phyloP scores from a whole-genome alignment of 2,329 filamentous ascomycete species.

The Clonostachys sp. region DNA sequence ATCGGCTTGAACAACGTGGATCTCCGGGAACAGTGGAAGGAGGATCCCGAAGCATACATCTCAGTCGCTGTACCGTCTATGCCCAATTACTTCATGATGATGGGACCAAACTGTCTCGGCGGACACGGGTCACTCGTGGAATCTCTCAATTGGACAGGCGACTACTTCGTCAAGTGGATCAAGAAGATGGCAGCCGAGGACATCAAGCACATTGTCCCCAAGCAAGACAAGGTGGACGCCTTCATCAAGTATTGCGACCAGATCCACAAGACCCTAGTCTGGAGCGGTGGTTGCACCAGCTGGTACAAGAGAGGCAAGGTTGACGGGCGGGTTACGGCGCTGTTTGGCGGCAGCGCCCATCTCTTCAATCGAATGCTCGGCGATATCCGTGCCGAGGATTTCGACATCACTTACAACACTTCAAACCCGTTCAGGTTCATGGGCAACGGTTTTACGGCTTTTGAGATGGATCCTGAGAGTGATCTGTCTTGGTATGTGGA shows the following conservation, averaged over 20 bases:
- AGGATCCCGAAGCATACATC: neutral
- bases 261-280: slow-evolving; percentile 50
- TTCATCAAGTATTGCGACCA: slow-evolving; percentile 41
- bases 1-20: neutral
- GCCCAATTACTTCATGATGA: slow-evolving; percentile 2
- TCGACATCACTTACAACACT: slow-evolving; percentile 22
- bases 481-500: too few species aligned
- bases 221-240: slow-evolving; percentile 39
- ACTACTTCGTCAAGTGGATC: slow-evolving; percentile 43
- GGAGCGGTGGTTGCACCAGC: slow-evolving; percentile 38
- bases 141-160: slow-evolving; percentile 44
- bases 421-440: slow-evolving; percentile 28
- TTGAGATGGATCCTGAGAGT: slow-evolving; percentile 26
- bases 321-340: slow-evolving; percentile 39
- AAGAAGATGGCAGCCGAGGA: slow-evolving; percentile 44
- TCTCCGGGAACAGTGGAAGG: neutral
- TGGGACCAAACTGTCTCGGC: slow-evolving; percentile 45
- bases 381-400: slow-evolving; percentile 45
- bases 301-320: slow-evolving; percentile 44
- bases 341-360: slow-evolving; percentile 45
- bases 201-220: slow-evolving; percentile 40
- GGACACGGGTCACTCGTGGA: slow-evolving; percentile 47
- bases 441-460: slow-evolving; percentile 46
- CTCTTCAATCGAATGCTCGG: slow-evolving; percentile 51
- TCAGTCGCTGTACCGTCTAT: neutral